phyloP scores from a whole-genome alignment of 345 rosid species.

The Syzygium oleosum region DNA sequence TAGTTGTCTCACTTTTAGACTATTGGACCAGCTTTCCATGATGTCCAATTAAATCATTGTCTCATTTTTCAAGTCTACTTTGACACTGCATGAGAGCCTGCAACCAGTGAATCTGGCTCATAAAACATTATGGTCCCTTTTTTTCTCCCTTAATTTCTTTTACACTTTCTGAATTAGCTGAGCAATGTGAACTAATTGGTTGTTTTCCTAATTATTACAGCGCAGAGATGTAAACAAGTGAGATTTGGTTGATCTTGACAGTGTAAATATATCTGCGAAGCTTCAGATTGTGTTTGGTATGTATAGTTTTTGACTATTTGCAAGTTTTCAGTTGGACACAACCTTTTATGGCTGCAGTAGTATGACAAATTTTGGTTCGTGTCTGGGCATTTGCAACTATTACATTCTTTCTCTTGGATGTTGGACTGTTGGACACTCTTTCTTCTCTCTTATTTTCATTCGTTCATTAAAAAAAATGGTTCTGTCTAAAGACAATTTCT shows the following conservation, averaged over 20 bases:
- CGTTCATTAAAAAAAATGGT: neutral
- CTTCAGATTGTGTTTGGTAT: neutral
- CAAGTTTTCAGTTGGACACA: neutral
- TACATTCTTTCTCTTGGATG: neutral
- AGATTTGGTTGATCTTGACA: constrained; percentile 5
- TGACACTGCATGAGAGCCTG: neutral
- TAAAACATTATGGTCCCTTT: neutral
- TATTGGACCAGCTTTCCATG: neutral
- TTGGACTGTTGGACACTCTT: neutral
- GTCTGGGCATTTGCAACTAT: neutral
- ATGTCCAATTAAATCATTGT: neutral
- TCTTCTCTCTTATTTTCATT: neutral
- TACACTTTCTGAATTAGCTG: neutral
- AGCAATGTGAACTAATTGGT: neutral
- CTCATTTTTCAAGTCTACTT: neutral
- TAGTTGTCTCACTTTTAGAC: neutral
- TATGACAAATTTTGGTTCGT: neutral
- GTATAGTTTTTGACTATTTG: neutral
- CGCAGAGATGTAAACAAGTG: constrained; percentile 14
- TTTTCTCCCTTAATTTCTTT: neutral
- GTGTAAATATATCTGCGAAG: neutral
- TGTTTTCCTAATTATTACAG: constrained; percentile 7
- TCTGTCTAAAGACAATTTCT: neutral
- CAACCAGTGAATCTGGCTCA: neutral
- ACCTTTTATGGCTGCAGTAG: neutral